A percentile compares a stretch with the other conserved stretches of the same genome.
These are phyloP conservation scores for Trichosporon faecale DNA, from an alignment of 1,284 basidiomycete species.

Conservation along the genomic window DNA sequence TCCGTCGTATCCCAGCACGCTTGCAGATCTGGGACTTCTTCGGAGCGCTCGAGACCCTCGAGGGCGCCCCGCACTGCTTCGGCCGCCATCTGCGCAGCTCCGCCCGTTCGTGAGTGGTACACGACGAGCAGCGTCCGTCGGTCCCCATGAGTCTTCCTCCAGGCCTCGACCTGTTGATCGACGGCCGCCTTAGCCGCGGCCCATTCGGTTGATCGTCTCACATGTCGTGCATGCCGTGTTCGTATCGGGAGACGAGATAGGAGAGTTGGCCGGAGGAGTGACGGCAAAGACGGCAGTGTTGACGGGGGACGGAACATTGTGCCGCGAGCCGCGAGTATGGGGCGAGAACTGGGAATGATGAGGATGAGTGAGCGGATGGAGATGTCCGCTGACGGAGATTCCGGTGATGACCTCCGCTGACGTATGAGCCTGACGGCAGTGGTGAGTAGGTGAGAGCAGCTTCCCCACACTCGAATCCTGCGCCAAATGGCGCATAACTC, in stretches of 20 bases:
- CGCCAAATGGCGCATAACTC: neutral
- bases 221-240: neutral
- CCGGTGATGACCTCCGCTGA: neutral
- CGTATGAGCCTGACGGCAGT: neutral
- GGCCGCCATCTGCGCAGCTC: slow-evolving; percentile 21
- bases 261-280: neutral
- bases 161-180: neutral
- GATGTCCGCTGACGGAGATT: neutral
- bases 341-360: neutral
- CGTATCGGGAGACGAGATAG: neutral
- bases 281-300: neutral
- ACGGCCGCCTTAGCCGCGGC: neutral
- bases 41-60: slow-evolving; percentile 6
- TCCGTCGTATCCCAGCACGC: neutral
- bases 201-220: neutral
- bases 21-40: neutral
- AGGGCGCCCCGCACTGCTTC: slow-evolving; percentile 19
- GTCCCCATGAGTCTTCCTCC: neutral
- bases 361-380: neutral
- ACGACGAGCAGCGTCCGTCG: slow-evolving; percentile 26
- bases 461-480: neutral
- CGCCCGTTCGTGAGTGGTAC: slow-evolving; percentile 25
- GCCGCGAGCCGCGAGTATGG: neutral
- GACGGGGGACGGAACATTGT: neutral
- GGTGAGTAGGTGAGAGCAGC: neutral